Percentiles rank a stretch among this genome's conserved stretches.
Evolutionary conservation across 2,329 filamentous ascomycete genomes (phyloP).

Genomic region (Fusarium penzigii): DNA sequence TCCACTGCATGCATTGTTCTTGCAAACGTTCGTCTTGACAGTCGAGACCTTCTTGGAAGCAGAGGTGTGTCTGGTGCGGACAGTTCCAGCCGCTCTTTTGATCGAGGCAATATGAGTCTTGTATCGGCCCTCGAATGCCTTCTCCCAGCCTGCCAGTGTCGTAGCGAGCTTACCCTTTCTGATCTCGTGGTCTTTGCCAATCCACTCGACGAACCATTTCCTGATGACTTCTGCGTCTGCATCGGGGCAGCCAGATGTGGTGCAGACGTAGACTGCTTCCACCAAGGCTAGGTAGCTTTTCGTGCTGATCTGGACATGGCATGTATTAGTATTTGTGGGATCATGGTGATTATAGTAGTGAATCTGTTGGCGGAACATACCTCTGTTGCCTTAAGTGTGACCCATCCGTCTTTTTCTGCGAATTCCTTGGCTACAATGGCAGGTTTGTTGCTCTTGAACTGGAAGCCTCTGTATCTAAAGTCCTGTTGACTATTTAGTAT

Average conservation of each 20-base stretch:
- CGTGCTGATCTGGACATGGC: conserved; percentile 5
- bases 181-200: conserved; percentile 5
- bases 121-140: conserved; percentile 9
- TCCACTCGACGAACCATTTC: conserved; percentile 15
- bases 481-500: background rate
- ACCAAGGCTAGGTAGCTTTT: conserved; percentile 3
- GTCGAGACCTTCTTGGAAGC: conserved; percentile 3
- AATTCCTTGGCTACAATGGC: conserved; percentile 8
- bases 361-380: background rate
- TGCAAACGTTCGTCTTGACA: conserved; percentile 7
- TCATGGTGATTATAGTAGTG: too few species aligned
- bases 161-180: conserved; percentile 7
- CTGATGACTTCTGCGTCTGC: background rate
- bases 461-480: conserved; percentile 2
- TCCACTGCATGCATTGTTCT: conserved; percentile 11
- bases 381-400: conserved; percentile 10
- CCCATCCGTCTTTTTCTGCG: conserved; percentile 16
- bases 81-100: conserved; percentile 1
- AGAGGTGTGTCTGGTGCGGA: conserved; percentile 6
- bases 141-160: conserved; percentile 11
- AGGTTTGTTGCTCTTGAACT: conserved; percentile 6
- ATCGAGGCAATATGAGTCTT: conserved; percentile 12
- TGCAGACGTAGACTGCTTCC: conserved; percentile 1
- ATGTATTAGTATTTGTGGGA: too few species aligned
- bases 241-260: background rate